Conservation (phyloP, 495 filamentous ascomycete species). For the Penicillium herquei region DNA sequence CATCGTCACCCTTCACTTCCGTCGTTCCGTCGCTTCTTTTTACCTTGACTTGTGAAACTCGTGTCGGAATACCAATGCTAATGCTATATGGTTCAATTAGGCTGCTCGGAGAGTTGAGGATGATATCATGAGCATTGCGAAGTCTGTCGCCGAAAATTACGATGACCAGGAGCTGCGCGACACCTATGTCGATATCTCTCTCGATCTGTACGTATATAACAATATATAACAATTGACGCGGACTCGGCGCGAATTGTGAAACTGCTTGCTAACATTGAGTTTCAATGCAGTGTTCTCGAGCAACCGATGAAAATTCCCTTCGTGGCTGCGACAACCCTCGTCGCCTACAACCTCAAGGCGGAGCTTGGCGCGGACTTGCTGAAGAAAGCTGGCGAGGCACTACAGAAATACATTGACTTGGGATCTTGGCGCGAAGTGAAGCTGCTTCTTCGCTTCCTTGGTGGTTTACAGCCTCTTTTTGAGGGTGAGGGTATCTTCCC, state of each 20-base stretch:
- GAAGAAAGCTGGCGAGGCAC: constrained; percentile 50
- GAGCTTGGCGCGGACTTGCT: constrained; percentile 70
- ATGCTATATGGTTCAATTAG: constrained; percentile 27
- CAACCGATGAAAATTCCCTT: constrained; percentile 98
- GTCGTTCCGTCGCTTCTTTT: too few species aligned
- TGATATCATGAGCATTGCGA: constrained; percentile 73
- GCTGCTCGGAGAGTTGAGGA: constrained; percentile 78
- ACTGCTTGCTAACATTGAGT: constrained; percentile 9
- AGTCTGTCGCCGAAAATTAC: constrained; percentile 71
- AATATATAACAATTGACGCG: too few species aligned
- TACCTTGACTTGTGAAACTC: too few species aligned
- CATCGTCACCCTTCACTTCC: background rate
- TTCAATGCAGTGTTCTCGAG: constrained; percentile 59
- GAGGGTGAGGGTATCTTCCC: constrained; percentile 85
- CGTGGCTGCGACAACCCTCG: constrained; percentile 74
- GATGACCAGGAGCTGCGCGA: constrained; percentile 73
- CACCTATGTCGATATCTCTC: constrained; percentile 65
- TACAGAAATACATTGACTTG: constrained; percentile 60
- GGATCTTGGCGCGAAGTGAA: constrained; percentile 92
- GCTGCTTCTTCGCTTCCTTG: constrained; percentile 82
- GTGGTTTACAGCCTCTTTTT: constrained; percentile 73
- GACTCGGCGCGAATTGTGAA: background rate
- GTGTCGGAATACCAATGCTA: constrained; percentile 4
- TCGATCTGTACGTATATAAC: constrained; percentile 69
- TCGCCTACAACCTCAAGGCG: constrained; percentile 69